Evolutionary conservation across 1,284 basidiomycete genomes (phyloP), one percentile per base, ranked within the genome.

Genomic region (Athelia sp.): DNA sequence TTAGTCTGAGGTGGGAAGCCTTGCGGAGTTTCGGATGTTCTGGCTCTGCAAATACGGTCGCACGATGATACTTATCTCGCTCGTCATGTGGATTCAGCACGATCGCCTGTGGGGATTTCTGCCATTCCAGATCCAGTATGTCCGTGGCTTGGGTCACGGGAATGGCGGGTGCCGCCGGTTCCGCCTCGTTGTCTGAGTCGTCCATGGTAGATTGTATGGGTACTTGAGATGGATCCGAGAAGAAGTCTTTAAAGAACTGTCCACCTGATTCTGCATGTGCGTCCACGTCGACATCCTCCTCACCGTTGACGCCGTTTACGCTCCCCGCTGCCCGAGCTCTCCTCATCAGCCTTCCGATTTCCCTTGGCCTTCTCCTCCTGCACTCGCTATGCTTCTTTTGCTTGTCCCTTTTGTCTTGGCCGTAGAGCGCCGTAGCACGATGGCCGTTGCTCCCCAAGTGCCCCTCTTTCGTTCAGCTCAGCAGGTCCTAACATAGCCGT

Each of bases 371-470:
- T 65, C 58, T 64, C 62, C 52, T 62, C 66, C 54, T 65, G 61
- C 47, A 66, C 65, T 49, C 64, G 55, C 55, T 65, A 63, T 13
- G 26, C 26, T 59, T 69, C 71, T 51, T 64, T 66, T 23, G 54
- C 59, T 48, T 63, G 70, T 55, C 82, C 76, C 58, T 81, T 75
- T 55, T 82, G 78, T 52, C 70, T 76, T 43, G 80, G 56, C 22
- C 76, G 75, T 11, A 73, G 71, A 8, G 82, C n/a, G n/a, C 81
- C 57, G 77, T 83, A 32, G 73, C 81, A 45, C 84, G 81, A 62
- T 90, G 89, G 2, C 66, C 68, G 67, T 90, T 92, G 70, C 82
- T 88, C 10, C 84, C 87, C n/a, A 91, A 62, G 64, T 91, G 88
- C 14, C 88, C 87, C 26, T 29, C 26, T 29, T 29, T 29, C 26